phyloP scores from a whole-genome alignment of 176 grass and related monocot genomes.

The Bromus sterilis region DNA sequence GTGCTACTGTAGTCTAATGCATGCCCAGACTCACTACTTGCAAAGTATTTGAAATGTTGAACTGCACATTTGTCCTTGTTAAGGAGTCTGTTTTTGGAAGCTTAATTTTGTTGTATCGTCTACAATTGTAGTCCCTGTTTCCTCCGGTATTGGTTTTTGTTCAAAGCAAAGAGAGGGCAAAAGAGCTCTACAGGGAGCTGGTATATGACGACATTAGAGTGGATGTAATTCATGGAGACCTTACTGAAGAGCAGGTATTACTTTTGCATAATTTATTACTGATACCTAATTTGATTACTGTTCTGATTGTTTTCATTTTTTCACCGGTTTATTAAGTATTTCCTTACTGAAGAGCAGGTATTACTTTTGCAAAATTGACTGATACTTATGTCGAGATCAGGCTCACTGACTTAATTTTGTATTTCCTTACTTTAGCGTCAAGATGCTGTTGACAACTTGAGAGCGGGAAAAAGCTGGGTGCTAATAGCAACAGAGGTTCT shows the following conservation, averaged over 20 bases:
- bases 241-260: slow-evolving; percentile 79
- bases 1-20: slow-evolving; percentile 6
- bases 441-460: slow-evolving; percentile 96
- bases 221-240: slow-evolving; percentile 88
- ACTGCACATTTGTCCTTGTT: neutral
- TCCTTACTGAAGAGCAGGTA: slow-evolving; percentile 87
- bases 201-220: slow-evolving; percentile 80
- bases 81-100: neutral
- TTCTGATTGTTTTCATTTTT: too few relatives aligned
- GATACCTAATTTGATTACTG: too few relatives aligned
- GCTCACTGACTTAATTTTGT: slow-evolving; percentile 9
- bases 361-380: neutral
- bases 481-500: slow-evolving; percentile 92
- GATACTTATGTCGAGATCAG: neutral
- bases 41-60: neutral
- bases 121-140: slow-evolving; percentile 57
- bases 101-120: slow-evolving; percentile 2
- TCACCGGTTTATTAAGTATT: too few relatives aligned
- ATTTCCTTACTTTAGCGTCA: slow-evolving; percentile 46
- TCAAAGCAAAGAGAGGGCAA: slow-evolving; percentile 99
- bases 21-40: neutral
- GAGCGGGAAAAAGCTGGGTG: slow-evolving; percentile 85
- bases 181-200: slow-evolving; percentile 93
- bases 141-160: slow-evolving; percentile 90
- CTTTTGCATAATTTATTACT: neutral